Base-by-base conservation (phyloP, 257 asterid species). In the Solanum pinnatisectum region DNA sequence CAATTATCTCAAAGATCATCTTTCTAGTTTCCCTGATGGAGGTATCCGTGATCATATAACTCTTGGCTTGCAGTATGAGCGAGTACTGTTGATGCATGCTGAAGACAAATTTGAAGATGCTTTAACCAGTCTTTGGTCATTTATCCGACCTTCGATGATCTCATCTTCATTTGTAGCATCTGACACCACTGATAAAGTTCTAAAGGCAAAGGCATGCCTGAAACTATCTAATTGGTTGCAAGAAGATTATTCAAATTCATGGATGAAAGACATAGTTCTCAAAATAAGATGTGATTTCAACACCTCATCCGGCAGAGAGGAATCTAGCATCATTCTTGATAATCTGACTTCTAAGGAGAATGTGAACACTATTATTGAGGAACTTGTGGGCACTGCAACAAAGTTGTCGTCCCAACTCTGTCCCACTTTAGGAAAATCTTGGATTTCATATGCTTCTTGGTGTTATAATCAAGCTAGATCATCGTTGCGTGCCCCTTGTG, bases 371-470 rank as follows among this genome's bases (percentile, higher is more conserved):
- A 85, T 91, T 84, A 90, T 94, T 73, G 94, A 96, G 90, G 98
- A 94, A 88, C 94, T 97, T 91, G 95, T 94, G 87, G 98, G 99
- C 84, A 87, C 93, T 14, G 91, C 95, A 83, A 92, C 93, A 88
- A 95, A 94, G 92, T 87, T 94, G 87, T 94, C 99, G n/a, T 92
- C 98, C 67, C 93, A 85, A 87, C 98, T 97, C 85, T 96, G 98
- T 93, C 99, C 99, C 85, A 90, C 88, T 90, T 94, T 97, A 96
- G 99, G 98, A 81, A 97, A 96, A 93, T 94, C 99, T 32, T 97
- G 99, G 99, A 93, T 97, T 89, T 90, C 93, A 92, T 97, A 93
- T 91, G 99, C 98, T 76, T 95, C 98, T 32, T 97, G 99, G 99
- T 96, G 99, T 91, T 96, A 92, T 88, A 77, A 88, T 89, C 98